Conservation (phyloP, 768 basidiomycete species). For the Hericium rajendrae region DNA sequence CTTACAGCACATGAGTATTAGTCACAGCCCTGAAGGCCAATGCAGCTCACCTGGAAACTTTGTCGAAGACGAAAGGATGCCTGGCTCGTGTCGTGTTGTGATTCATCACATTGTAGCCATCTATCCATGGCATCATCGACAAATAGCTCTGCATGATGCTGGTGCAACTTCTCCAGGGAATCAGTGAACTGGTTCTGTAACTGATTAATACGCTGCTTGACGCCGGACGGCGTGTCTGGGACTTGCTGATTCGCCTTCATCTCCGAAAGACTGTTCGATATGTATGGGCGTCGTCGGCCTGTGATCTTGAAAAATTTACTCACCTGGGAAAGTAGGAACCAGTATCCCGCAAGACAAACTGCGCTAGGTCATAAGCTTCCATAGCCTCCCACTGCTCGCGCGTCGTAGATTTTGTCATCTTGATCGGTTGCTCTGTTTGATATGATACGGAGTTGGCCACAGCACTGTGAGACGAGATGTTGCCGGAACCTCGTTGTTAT, state of each 20-base stretch:
- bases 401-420: neutral
- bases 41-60: too few species aligned
- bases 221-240: conserved; percentile 18
- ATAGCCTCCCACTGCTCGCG: neutral
- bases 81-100: neutral
- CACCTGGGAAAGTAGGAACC: conserved; percentile 15
- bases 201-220: conserved; percentile 21
- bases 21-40: neutral
- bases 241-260: neutral
- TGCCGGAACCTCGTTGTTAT: too few species aligned
- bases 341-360: conserved; percentile 9
- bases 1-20: neutral
- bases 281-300: neutral
- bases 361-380: conserved; percentile 10
- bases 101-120: conserved; percentile 12
- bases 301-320: neutral
- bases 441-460: too few species aligned
- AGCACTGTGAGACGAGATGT: too few species aligned
- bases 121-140: conserved; percentile 24
- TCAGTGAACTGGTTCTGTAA: conserved; percentile 22
- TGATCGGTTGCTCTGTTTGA: too few species aligned
- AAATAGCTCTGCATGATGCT: conserved; percentile 23
- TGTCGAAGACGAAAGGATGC: too few species aligned
- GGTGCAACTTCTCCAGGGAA: conserved; percentile 23
- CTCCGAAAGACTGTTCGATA: neutral